Percentiles rank a stretch among this genome's conserved stretches.
Conservation (phyloP, 768 basidiomycete genomes). For the Xerocomellus amylosporus region DNA sequence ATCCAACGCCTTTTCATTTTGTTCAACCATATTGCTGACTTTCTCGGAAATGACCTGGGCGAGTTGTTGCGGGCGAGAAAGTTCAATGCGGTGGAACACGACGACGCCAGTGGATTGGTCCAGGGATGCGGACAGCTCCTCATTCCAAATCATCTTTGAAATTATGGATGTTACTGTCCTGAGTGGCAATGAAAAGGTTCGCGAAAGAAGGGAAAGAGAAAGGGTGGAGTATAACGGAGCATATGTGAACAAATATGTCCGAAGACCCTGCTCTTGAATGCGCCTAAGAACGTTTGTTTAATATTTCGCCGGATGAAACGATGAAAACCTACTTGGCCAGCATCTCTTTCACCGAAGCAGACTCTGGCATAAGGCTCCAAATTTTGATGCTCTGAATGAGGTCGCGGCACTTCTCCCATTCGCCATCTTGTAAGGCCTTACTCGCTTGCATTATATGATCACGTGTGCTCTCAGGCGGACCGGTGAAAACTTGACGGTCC, state of each 20-base stretch:
- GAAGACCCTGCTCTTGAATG: conserved; percentile 95
- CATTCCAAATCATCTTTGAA: conserved; percentile 98
- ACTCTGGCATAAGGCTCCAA: conserved; percentile 95
- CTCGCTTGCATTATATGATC: conserved; percentile 99
- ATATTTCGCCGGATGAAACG: background rate
- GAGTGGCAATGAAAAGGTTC: conserved; percentile 81
- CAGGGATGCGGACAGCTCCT: conserved; percentile 88
- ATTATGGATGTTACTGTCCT: conserved; percentile 79
- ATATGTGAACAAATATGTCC: conserved; percentile 96
- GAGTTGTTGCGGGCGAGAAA: conserved; percentile 86
- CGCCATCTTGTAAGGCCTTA: conserved; percentile 92
- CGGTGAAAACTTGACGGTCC: conserved; percentile 95
- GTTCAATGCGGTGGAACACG: conserved; percentile 90
- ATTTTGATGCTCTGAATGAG: conserved; percentile 96
- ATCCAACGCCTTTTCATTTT: conserved; percentile 89
- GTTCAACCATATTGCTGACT: conserved; percentile 80
- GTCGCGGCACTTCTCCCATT: conserved; percentile 95
- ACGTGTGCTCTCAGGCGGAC: conserved; percentile 96
- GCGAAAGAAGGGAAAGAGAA: conserved; percentile 82
- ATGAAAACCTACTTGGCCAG: conserved; percentile 67
- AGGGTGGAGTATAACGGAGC: conserved; percentile 90
- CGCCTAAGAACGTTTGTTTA: conserved; percentile 51
- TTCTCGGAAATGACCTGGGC: conserved; percentile 87
- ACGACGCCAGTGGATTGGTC: conserved; percentile 90
- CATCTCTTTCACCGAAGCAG: conserved; percentile 87